phyloP scores from a whole-genome alignment of 2,329 filamentous ascomycete species.

The Ophiosphaerella herpotricha region DNA sequence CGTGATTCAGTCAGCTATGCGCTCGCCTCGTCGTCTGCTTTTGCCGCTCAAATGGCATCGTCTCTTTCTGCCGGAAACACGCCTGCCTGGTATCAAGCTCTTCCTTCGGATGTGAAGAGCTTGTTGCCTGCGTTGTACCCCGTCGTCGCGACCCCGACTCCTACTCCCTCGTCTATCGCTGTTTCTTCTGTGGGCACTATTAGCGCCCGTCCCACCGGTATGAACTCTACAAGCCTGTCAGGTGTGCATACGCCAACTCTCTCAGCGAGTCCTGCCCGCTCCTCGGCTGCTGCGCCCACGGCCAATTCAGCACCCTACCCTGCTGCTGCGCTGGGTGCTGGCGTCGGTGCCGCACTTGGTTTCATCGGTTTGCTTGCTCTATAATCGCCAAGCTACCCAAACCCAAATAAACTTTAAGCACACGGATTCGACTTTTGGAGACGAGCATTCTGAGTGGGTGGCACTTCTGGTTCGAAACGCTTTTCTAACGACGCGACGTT shows the following conservation, averaged over 20 bases:
- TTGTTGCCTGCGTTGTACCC: conserved; percentile 47
- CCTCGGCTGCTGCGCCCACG: conserved; percentile 15
- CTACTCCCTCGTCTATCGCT: conserved; percentile 15
- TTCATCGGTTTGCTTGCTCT: conserved; percentile 51
- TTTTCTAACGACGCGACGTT: conserved; percentile 41
- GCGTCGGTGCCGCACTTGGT: conserved; percentile 48
- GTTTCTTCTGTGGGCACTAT: conserved; percentile 14
- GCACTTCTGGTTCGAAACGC: conserved; percentile 31
- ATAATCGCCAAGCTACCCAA: conserved; percentile 28
- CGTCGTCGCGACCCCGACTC: conserved; percentile 19
- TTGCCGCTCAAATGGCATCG: conserved; percentile 49
- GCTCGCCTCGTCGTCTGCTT: conserved; percentile 49
- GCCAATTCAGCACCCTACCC: conserved; percentile 43
- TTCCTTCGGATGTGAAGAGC: conserved; percentile 52
- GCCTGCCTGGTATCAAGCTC: conserved; percentile 52
- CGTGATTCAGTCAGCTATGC: conserved; percentile 46
- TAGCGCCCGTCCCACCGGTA: conserved; percentile 21
- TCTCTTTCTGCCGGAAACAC: conserved; percentile 50
- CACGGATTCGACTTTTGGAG: conserved; percentile 5
- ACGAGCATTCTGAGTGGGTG: conserved; percentile 23
- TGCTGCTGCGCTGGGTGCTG: conserved; percentile 45
- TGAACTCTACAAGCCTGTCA: conserved; percentile 24
- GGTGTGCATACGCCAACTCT: conserved; percentile 32
- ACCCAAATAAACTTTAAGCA: conserved; percentile 1
- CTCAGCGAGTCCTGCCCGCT: conserved; percentile 7